These are phyloP conservation scores for Candida andamanensis DNA, from an alignment of 805 yeast genomes.

Conservation along the genomic window DNA sequence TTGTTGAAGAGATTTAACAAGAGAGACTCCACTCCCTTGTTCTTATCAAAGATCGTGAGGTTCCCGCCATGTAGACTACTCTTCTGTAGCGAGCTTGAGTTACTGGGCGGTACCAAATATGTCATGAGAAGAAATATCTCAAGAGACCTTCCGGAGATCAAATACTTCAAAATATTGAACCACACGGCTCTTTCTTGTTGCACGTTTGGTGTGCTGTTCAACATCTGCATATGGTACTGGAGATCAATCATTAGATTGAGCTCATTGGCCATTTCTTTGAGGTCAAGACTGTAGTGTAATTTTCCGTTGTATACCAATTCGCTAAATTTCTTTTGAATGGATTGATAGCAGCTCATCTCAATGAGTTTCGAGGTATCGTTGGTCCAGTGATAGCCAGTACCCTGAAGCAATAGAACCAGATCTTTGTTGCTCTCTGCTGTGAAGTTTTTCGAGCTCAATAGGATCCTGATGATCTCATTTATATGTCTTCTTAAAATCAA, in stretches of 20 bases:
- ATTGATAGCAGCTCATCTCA: slow-evolving; percentile 39
- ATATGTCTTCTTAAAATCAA: slow-evolving; percentile 40
- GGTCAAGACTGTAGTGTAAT: slow-evolving; percentile 26
- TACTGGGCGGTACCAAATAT: slow-evolving; percentile 38
- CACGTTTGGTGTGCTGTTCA: slow-evolving; percentile 16
- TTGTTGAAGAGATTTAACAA: slow-evolving; percentile 37
- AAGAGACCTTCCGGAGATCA: slow-evolving; percentile 37
- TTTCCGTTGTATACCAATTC: slow-evolving; percentile 25
- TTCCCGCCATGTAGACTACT: slow-evolving; percentile 35
- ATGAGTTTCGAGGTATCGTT: slow-evolving; percentile 36
- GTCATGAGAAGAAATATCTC: slow-evolving; percentile 36
- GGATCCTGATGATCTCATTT: slow-evolving; percentile 36
- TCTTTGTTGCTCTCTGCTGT: slow-evolving; percentile 10
- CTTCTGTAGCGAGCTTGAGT: slow-evolving; percentile 33
- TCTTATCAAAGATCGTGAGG: slow-evolving; percentile 38
- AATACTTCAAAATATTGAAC: slow-evolving; percentile 38
- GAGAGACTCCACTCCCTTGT: slow-evolving; percentile 39
- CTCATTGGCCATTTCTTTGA: slow-evolving; percentile 36
- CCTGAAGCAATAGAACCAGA: slow-evolving; percentile 28
- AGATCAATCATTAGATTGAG: slow-evolving; percentile 38
- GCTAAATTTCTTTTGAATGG: slow-evolving; percentile 31
- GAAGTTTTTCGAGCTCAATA: slow-evolving; percentile 35
- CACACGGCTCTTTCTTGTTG: slow-evolving; percentile 30
- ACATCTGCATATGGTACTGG: slow-evolving; percentile 37
- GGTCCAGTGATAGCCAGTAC: slow-evolving; percentile 40